Conservation (phyloP, 129 eudicot species). For the sunflower (Helianthus annuus) region DNA sequence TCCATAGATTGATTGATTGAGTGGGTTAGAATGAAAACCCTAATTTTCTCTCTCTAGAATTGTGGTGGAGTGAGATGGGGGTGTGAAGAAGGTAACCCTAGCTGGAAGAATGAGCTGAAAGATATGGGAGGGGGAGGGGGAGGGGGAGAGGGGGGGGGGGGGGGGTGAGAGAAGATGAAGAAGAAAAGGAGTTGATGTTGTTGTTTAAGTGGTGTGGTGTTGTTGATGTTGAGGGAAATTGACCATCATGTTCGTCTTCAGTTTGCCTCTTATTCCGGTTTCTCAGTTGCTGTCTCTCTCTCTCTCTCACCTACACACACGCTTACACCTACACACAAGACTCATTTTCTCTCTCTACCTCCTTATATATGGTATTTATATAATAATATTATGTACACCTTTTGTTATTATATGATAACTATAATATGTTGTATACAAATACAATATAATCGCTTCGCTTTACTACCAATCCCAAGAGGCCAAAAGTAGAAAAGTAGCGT, state of each 20-base stretch:
- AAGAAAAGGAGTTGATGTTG: not conserved
- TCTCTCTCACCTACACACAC: not conserved
- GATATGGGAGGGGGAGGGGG: not conserved
- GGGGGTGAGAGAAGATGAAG: no score
- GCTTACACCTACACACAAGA: not conserved
- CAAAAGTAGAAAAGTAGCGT: no score
- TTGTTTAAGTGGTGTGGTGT: not conserved
- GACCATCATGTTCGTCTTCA: constrained; percentile 49
- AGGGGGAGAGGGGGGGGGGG: no score
- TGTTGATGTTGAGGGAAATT: constrained; percentile 38
- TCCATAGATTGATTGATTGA: not conserved
- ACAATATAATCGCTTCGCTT: no score
- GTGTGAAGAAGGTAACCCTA: not conserved
- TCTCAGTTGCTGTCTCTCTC: constrained; percentile 21
- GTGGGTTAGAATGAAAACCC: not conserved
- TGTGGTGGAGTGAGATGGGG: no score
- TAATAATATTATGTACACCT: no score
- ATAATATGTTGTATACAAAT: no score
- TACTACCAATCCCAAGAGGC: no score
- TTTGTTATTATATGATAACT: no score
- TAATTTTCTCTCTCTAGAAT: not conserved
- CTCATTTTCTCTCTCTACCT: not conserved
- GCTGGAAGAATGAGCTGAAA: constrained; percentile 15
- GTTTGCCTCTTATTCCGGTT: constrained; percentile 47
- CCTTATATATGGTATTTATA: not conserved